These are phyloP conservation scores for Globisporangium splendens DNA, from an alignment of 352 stramenopile genomes.

Conservation along the genomic window DNA sequence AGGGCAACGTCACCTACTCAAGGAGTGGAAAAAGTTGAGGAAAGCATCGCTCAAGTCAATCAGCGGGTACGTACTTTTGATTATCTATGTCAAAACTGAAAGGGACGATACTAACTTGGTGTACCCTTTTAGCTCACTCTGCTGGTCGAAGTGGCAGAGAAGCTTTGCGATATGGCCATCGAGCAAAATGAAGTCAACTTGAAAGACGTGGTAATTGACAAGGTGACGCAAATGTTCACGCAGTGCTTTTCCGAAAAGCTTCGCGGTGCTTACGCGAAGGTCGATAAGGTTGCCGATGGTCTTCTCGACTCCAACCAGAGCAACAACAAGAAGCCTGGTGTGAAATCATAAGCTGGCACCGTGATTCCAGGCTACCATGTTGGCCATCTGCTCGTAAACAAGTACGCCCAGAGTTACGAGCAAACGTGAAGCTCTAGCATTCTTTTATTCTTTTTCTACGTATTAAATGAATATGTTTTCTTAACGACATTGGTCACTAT, in stretches of 20 bases:
- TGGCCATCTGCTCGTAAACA: no score
- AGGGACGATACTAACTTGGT: background rate
- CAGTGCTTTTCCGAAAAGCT: slow-evolving; percentile 78
- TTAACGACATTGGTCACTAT: background rate
- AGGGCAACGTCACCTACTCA: slow-evolving; percentile 33
- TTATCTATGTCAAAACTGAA: background rate
- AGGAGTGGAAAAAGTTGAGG: slow-evolving; percentile 56
- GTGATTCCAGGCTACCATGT: no score
- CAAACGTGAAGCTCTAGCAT: no score
- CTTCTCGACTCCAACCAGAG: slow-evolving; percentile 31
- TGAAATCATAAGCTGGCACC: background rate
- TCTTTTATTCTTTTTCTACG: no score
- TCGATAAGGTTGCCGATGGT: slow-evolving; percentile 41
- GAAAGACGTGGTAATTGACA: slow-evolving; percentile 67
- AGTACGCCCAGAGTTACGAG: no score
- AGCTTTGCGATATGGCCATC: slow-evolving; percentile 68
- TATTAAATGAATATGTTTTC: no score
- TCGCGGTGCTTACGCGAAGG: slow-evolving; percentile 50
- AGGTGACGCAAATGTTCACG: slow-evolving; percentile 62
- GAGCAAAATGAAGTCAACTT: slow-evolving; percentile 73
- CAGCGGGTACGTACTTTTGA: slow-evolving; percentile 43
- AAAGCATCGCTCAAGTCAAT: slow-evolving; percentile 58
- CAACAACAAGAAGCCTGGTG: slow-evolving; percentile 13
- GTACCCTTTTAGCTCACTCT: slow-evolving; percentile 30
- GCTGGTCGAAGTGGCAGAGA: slow-evolving; percentile 61